These are phyloP conservation scores for Lactarius hatsudake DNA, from an alignment of 768 basidiomycete species.

Conservation along the genomic window DNA sequence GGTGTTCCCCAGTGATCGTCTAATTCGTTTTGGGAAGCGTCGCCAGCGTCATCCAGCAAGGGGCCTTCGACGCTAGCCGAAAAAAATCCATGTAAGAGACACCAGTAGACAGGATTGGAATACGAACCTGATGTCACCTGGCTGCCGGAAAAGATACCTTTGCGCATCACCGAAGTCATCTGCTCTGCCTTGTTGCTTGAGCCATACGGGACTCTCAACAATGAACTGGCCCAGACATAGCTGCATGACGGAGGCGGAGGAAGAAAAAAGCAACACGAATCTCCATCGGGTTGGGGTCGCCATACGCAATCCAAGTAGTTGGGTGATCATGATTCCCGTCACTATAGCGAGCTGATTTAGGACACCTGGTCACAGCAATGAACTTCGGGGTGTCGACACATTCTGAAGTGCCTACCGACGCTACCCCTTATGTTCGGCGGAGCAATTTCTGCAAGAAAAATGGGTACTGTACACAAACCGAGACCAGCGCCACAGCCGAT, in stretches of 20 bases:
- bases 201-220: slow-evolving; percentile 72
- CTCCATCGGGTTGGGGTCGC: slow-evolving; percentile 75
- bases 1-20: slow-evolving; percentile 29
- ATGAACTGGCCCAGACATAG: slow-evolving; percentile 51
- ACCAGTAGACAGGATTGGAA: not conserved
- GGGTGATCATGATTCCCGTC: slow-evolving; percentile 83
- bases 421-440: slow-evolving; percentile 72
- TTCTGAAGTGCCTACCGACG: slow-evolving; percentile 49
- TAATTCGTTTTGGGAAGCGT: slow-evolving; percentile 31
- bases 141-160: slow-evolving; percentile 42
- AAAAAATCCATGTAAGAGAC: slow-evolving; percentile 32
- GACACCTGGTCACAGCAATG: slow-evolving; percentile 48
- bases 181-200: slow-evolving; percentile 47
- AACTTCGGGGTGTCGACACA: not conserved
- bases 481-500: slow-evolving; percentile 71
- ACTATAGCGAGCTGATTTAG: slow-evolving; percentile 83
- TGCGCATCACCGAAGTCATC: slow-evolving; percentile 48
- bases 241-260: slow-evolving; percentile 53
- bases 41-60: slow-evolving; percentile 29
- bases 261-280: slow-evolving; percentile 62
- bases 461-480: slow-evolving; percentile 75
- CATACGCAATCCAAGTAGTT: slow-evolving; percentile 66
- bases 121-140: slow-evolving; percentile 19
- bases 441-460: slow-evolving; percentile 83
- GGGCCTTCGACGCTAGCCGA: slow-evolving; percentile 15